These are phyloP conservation scores for Metschnikowia anglica DNA, from an alignment of 805 yeast species.

Conservation along the genomic window DNA sequence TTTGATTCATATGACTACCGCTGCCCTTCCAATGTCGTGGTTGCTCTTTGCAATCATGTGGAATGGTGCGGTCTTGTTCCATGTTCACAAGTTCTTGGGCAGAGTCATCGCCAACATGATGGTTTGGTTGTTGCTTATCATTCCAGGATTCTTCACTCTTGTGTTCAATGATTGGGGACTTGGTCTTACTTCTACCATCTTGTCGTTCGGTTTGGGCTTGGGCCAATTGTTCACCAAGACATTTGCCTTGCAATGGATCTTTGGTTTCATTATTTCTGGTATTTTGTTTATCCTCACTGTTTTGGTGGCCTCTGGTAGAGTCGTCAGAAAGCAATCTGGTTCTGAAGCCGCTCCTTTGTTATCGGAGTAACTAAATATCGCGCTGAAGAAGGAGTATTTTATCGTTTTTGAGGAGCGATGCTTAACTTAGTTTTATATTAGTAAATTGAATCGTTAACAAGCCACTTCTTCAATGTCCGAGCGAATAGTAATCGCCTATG, in stretches of 20 bases:
- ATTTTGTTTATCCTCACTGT: constrained; percentile 52
- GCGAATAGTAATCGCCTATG: no score
- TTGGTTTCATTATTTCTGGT: constrained; percentile 67
- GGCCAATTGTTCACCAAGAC: constrained; percentile 68
- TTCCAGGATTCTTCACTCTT: constrained; percentile 57
- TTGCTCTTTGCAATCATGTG: constrained; percentile 70
- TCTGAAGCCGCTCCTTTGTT: constrained; percentile 23
- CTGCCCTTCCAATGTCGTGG: constrained; percentile 77
- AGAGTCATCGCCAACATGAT: constrained; percentile 69
- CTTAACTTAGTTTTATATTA: not conserved
- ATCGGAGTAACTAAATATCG: constrained; percentile 11
- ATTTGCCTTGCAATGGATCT: constrained; percentile 83
- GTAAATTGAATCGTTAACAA: no score
- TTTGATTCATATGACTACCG: constrained; percentile 61
- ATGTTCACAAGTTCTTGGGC: constrained; percentile 56
- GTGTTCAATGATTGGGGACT: constrained; percentile 69
- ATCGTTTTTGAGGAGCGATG: no score
- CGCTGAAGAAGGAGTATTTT: no score
- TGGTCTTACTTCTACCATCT: constrained; percentile 56
- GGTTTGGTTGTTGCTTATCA: constrained; percentile 73
- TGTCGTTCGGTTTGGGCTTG: constrained; percentile 65
- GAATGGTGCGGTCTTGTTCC: constrained; percentile 80
- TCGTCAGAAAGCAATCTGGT: constrained; percentile 15
- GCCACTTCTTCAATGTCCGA: no score
- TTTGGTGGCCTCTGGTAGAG: constrained; percentile 43